Base-by-base conservation (phyloP, 371 early-diverging fungal genomes). In the Chytridium lagenaria region DNA sequence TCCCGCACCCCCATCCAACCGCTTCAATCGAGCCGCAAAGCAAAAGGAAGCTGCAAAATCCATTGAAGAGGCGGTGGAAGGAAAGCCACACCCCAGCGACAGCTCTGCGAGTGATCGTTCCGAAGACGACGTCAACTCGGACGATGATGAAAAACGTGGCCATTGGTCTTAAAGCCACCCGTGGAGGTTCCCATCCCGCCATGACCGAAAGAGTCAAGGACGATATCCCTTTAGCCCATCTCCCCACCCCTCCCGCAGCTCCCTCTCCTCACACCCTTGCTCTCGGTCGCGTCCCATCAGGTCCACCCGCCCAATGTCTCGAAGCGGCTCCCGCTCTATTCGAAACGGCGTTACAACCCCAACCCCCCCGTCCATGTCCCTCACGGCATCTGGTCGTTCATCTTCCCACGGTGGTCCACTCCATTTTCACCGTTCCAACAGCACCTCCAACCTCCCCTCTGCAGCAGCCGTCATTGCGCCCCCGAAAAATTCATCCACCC, bases 141-240 rank as follows among this genome's bases (percentile, higher is more conserved):
- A 10, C 12, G 61, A 31, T 37, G n/a, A 33, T 37, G 61, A 23
- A 2, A 10, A 36, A 7, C 30, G n/a, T n/a, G n/a, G n/a, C n/a
- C n/a, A n/a, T n/a, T n/a, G n/a, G n/a, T n/a, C n/a, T n/a, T n/a
- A n/a, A n/a, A n/a, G n/a, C n/a, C n/a, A n/a, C n/a, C n/a, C n/a
- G n/a, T n/a, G n/a, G n/a, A n/a, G n/a, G n/a, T n/a, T n/a, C n/a
- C n/a, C n/a, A n/a, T n/a, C n/a, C n/a, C n/a, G n/a, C n/a, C n/a
- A n/a, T n/a, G n/a, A n/a, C 57, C 15, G 57, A 55, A 7, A 44
- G 7, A 19, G 44, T 19, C 19, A 44, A 44, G 19, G 57, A 55
- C 57, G 61, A 61, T 26, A 37, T 61, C 12, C 61, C 61, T 61
- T 34, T 61, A 5, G 61, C 61, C 7, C 61, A 61, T 26, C 61